A percentile compares a stretch with the other conserved stretches of the same genome.
phyloP scores from a whole-genome alignment of 192 early-diverging fungal genomes.

The Coemansia sp. region DNA sequence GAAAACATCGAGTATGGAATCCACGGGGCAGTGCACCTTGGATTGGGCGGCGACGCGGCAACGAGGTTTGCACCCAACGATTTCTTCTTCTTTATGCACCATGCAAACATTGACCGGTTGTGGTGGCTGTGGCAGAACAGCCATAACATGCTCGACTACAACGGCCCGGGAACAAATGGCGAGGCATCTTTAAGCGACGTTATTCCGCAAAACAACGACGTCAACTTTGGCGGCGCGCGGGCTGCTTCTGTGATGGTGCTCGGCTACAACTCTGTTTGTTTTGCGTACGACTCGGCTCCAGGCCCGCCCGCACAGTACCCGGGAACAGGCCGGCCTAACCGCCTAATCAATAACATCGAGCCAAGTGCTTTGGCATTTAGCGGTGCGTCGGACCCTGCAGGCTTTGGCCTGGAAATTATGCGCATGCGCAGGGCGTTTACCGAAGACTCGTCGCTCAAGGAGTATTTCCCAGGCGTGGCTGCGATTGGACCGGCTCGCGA shows the following conservation, averaged over 20 bases:
- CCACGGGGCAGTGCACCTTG: constrained; percentile 51
- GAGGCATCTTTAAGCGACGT: constrained; percentile 30
- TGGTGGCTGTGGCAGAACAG: constrained; percentile 60
- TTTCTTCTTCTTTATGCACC: constrained; percentile 64
- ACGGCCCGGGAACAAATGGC: constrained; percentile 33
- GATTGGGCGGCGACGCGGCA: constrained; percentile 52
- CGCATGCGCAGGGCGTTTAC: constrained; percentile 29
- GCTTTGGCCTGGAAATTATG: constrained; percentile 25
- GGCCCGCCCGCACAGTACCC: constrained; percentile 26
- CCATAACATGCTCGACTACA: constrained; percentile 21
- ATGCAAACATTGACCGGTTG: constrained; percentile 61
- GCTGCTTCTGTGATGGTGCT: constrained; percentile 44
- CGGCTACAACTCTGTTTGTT: constrained; percentile 40
- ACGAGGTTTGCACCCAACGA: constrained; percentile 57
- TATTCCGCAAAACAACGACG: constrained; percentile 31
- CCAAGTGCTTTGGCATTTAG: constrained; percentile 19
- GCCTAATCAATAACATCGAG: background rate
- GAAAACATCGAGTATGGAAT: constrained; percentile 53
- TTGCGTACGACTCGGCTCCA: constrained; percentile 42
- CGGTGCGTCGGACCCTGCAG: constrained; percentile 29
- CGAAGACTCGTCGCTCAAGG: constrained; percentile 13
- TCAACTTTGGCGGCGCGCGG: constrained; percentile 24
- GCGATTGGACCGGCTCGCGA: constrained; percentile 6
- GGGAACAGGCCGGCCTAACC: background rate
- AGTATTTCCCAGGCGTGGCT: constrained; percentile 27